Percentiles rank a stretch among this genome's conserved stretches.
Evolutionary conservation across 2,329 filamentous ascomycete genomes (phyloP).

Genomic region (Ophiostoma australiae): DNA sequence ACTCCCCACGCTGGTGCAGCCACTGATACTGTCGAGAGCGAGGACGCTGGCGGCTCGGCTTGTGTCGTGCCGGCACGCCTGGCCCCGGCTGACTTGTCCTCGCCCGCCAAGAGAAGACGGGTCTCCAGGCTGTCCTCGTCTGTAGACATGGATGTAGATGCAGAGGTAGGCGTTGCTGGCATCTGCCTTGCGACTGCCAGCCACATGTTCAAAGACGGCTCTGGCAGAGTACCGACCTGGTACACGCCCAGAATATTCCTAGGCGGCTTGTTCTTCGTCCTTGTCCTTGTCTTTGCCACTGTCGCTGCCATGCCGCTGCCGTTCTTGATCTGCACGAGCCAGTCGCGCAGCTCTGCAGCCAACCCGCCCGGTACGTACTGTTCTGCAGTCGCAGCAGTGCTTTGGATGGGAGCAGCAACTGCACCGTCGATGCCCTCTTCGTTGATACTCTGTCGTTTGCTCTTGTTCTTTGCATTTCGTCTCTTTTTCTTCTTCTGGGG

Average conservation of each 20-base stretch:
- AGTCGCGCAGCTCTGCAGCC: conserved; percentile 41
- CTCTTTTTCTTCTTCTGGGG: conserved; percentile 28
- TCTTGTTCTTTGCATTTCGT: neutral
- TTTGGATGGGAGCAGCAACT: neutral
- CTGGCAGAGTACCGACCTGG: neutral
- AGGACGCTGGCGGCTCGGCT: neutral
- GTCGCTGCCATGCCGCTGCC: conserved; percentile 27
- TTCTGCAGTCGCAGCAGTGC: neutral
- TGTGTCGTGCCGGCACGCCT: neutral
- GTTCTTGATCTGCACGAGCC: conserved; percentile 42
- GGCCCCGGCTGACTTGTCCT: conserved; percentile 21
- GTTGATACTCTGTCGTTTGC: neutral
- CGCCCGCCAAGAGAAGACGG: conserved; percentile 30
- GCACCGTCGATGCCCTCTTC: neutral
- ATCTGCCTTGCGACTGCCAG: neutral
- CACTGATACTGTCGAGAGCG: conserved; percentile 31
- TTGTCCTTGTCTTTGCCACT: neutral
- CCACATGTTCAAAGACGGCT: neutral
- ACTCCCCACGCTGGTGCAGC: conserved; percentile 29
- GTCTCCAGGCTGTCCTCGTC: neutral
- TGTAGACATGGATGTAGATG: neutral
- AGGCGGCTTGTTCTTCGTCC: neutral
- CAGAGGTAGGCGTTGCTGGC: neutral
- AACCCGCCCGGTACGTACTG: conserved; percentile 40
- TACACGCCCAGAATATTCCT: neutral